phyloP scores from a whole-genome alignment of 192 early-diverging fungal genomes.

The Phlyctochytrium planicorne region DNA sequence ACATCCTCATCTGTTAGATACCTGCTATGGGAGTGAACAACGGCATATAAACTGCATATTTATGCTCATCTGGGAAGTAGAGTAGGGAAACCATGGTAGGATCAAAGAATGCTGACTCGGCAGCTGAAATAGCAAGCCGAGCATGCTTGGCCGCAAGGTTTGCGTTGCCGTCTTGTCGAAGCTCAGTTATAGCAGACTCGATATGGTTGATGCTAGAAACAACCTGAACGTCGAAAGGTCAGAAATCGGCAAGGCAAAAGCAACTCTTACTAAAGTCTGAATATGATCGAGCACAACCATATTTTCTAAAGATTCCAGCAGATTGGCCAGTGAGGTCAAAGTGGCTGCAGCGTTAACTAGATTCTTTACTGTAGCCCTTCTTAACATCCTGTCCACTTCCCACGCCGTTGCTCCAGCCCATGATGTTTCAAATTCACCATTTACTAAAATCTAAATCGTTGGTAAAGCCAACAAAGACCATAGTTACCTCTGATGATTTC shows the following conservation, averaged over 20 bases:
- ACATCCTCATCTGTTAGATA: not conserved
- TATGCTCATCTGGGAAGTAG: conserved; percentile 98
- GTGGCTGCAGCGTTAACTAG: conserved; percentile 71
- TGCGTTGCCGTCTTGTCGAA: conserved; percentile 14
- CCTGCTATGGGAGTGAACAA: conserved; percentile 8
- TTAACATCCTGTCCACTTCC: conserved; percentile 77
- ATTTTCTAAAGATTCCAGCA: conserved; percentile 78
- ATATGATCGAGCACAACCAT: conserved; percentile 95
- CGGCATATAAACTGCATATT: conserved; percentile 11
- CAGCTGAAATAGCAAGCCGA: conserved; percentile 57
- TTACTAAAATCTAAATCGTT: conserved; percentile 32
- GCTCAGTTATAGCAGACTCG: not conserved
- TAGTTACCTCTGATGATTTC: conserved; percentile 15
- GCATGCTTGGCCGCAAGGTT: conserved; percentile 57
- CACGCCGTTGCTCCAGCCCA: conserved; percentile 71
- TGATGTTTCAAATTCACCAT: conserved; percentile 41
- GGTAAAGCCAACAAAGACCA: not conserved
- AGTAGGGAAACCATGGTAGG: conserved; percentile 96
- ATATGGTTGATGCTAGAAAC: not conserved
- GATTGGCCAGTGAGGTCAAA: conserved; percentile 72
- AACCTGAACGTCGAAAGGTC: not conserved
- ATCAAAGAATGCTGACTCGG: conserved; percentile 95
- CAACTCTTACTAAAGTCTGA: conserved; percentile 55
- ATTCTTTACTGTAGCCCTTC: conserved; percentile 70
- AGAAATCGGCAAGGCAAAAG: not conserved